Conservation (phyloP, 2,329 filamentous ascomycete species). For the Furcasterigmium sp. region DNA sequence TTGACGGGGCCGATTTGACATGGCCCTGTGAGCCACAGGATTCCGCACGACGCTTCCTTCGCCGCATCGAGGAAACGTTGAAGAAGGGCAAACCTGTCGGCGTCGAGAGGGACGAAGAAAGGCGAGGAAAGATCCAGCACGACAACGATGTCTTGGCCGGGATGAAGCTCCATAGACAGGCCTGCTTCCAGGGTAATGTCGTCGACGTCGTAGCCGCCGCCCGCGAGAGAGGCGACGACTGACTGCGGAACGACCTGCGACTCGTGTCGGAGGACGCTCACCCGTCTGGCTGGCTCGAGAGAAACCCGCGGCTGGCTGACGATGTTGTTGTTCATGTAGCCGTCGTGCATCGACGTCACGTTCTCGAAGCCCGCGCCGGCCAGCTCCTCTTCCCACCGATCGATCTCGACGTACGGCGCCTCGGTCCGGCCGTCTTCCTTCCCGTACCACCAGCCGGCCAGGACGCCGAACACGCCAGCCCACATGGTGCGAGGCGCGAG, state of each 20-base stretch:
- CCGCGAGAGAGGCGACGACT: neutral
- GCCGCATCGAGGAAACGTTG: neutral
- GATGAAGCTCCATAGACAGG: neutral
- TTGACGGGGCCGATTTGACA: neutral
- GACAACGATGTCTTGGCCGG: neutral
- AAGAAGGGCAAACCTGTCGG: neutral
- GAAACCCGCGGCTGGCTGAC: neutral
- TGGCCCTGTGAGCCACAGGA: slow-evolving; percentile 6
- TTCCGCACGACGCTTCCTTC: neutral
- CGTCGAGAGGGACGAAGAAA: neutral
- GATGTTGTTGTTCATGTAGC: slow-evolving; percentile 1
- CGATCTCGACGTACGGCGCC: slow-evolving; percentile 17
- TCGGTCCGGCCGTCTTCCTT: slow-evolving; percentile 18
- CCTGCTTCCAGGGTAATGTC: slow-evolving; percentile 3
- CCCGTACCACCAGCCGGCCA: slow-evolving; percentile 30
- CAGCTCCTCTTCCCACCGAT: slow-evolving; percentile 21
- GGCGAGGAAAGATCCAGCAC: neutral
- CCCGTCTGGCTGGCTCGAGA: slow-evolving; percentile 1
- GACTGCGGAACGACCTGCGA: neutral
- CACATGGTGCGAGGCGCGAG: neutral
- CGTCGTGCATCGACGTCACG: neutral
- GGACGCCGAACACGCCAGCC: slow-evolving; percentile 21
- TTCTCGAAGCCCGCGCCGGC: slow-evolving; percentile 18
- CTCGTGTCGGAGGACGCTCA: neutral
- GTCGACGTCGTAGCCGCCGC: neutral